These are phyloP conservation scores for Avena sativa DNA, from an alignment of 176 grass and related monocot species.

Conservation along the genomic window DNA sequence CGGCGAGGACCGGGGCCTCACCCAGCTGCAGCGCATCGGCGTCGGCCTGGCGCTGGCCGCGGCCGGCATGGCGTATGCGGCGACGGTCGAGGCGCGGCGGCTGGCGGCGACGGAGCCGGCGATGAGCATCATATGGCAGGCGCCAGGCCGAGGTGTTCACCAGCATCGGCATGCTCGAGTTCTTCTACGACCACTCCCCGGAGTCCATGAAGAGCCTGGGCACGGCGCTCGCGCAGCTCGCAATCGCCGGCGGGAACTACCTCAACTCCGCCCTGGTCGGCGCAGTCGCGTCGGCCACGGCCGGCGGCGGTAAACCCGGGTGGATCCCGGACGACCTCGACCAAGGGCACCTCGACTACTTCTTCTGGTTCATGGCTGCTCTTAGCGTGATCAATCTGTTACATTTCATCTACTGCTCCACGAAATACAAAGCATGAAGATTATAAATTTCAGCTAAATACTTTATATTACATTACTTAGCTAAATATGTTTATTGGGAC, in stretches of 20 bases:
- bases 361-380: constrained; percentile 15
- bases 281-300: not conserved
- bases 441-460: no score
- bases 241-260: not conserved
- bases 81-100: not conserved
- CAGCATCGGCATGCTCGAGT: constrained; percentile 27
- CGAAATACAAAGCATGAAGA: not conserved
- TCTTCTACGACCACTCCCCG: constrained; percentile 19
- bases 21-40: constrained; percentile 17
- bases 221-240: not conserved
- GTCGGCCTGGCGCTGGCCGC: not conserved
- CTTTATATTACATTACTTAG: no score
- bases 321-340: not conserved
- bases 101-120: not conserved
- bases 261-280: not conserved
- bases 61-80: not conserved
- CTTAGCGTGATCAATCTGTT: constrained; percentile 5
- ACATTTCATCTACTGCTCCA: not conserved
- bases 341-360: constrained; percentile 6
- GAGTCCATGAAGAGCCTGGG: constrained; percentile 7
- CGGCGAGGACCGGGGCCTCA: not conserved
- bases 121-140: constrained; percentile 6
- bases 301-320: not conserved
- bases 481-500: no score
- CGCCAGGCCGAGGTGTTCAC: constrained; percentile 15